Conservation (phyloP, 768 basidiomycete species). For the button mushroom (Agaricus bisporus) region DNA sequence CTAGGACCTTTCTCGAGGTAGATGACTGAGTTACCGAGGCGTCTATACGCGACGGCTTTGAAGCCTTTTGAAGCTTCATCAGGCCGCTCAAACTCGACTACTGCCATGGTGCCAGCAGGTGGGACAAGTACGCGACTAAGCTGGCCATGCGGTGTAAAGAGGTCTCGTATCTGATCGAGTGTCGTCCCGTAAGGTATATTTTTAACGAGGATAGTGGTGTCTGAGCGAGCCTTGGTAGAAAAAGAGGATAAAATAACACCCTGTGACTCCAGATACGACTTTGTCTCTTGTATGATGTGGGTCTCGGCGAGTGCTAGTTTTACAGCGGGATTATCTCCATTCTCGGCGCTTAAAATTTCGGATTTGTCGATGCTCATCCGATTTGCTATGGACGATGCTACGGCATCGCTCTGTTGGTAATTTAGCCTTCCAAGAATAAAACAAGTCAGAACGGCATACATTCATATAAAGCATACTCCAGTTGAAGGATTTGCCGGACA, state of each 20-base stretch:
- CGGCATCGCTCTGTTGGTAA: conserved; percentile 75
- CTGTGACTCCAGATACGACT: conserved; percentile 77
- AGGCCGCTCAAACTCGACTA: conserved; percentile 77
- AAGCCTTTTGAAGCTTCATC: conserved; percentile 74
- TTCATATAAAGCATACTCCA: conserved; percentile 98
- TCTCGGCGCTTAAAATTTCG: conserved; percentile 80
- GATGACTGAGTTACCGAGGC: conserved; percentile 83
- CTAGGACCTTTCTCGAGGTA: conserved; percentile 92
- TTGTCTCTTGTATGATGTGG: conserved; percentile 92
- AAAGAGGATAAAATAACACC: conserved; percentile 63
- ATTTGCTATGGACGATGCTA: conserved; percentile 83
- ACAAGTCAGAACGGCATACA: conserved; percentile 47
- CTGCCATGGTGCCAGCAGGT: conserved; percentile 88
- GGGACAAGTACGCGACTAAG: conserved; percentile 74
- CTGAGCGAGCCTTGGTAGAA: conserved; percentile 49
- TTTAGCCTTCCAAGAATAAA: conserved; percentile 12
- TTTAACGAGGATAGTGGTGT: conserved; percentile 87
- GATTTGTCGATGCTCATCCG: conserved; percentile 85
- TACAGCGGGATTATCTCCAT: conserved; percentile 74
- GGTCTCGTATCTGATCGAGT: conserved; percentile 61
- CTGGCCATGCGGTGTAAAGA: conserved; percentile 74
- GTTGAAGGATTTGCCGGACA: conserved; percentile 76
- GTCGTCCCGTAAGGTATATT: conserved; percentile 94
- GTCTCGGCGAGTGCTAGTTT: conserved; percentile 96
- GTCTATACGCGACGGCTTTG: conserved; percentile 76